Conservation (phyloP, 805 yeast species). For the Ogataea polymorpha region DNA sequence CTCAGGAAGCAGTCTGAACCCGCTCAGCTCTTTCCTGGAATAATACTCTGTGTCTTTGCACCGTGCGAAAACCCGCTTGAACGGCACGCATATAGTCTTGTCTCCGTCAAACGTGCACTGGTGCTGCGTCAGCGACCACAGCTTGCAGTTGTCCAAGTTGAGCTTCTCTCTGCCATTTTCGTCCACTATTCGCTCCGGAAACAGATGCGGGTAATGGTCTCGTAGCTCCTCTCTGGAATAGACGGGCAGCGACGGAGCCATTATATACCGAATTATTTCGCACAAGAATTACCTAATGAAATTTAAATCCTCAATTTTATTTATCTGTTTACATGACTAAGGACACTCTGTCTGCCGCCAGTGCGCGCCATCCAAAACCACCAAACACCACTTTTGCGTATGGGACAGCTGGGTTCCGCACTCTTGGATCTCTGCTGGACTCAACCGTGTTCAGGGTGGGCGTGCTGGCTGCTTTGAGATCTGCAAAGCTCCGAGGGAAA, state of each 20-base stretch:
- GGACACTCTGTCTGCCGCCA: conserved; percentile 3
- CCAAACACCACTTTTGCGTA: conserved; percentile 49
- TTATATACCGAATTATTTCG: conserved; percentile 10
- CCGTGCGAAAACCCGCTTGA: conserved; percentile 44
- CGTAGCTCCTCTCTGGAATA: conserved; percentile 37
- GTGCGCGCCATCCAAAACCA: conserved; percentile 44
- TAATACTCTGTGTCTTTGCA: conserved; percentile 33
- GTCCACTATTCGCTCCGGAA: conserved; percentile 20
- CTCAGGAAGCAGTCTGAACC: conserved; percentile 29
- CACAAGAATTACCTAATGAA: neutral
- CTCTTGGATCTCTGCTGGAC: conserved; percentile 64
- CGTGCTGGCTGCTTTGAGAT: conserved; percentile 75
- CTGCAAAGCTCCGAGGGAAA: conserved; percentile 63
- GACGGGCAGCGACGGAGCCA: conserved; percentile 54
- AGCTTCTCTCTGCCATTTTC: conserved; percentile 8
- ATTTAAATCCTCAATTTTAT: neutral
- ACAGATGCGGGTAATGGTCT: conserved; percentile 24
- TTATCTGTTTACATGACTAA: conserved; percentile 2
- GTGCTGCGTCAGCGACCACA: conserved; percentile 42
- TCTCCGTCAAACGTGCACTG: conserved; percentile 46
- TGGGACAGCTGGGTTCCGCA: conserved; percentile 98
- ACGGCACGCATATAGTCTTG: conserved; percentile 45
- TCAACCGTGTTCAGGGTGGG: conserved; percentile 85
- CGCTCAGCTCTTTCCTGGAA: conserved; percentile 25
- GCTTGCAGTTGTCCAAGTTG: conserved; percentile 20